Conservation (phyloP, 2,329 filamentous ascomycete species). For the Moelleriella libera region DNA sequence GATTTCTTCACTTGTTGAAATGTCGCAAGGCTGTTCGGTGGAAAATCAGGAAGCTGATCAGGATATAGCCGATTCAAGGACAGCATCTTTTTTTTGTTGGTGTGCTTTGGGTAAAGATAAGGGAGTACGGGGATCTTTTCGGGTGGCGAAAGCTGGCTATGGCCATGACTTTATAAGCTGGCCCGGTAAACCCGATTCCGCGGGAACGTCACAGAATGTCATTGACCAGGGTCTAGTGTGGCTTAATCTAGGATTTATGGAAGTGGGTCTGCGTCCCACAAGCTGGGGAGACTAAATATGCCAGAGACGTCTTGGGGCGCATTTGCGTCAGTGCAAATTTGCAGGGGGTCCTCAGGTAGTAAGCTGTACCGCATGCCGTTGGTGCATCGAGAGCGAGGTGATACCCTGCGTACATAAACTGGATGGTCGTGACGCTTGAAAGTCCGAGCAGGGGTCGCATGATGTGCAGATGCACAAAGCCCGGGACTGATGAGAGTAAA, state of each 20-base stretch:
- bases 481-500: too few relatives aligned
- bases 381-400: not conserved
- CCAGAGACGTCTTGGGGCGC: not conserved
- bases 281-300: not conserved
- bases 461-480: too few relatives aligned
- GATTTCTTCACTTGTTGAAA: too few relatives aligned
- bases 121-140: not conserved
- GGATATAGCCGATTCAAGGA: too few relatives aligned
- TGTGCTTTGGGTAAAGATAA: not conserved
- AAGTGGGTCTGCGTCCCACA: conserved; percentile 1
- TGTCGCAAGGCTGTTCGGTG: too few relatives aligned
- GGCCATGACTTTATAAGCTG: conserved; percentile 4
- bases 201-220: conserved; percentile 5
- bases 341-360: not conserved
- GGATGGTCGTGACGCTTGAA: too few relatives aligned
- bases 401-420: not conserved
- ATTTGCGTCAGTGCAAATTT: not conserved
- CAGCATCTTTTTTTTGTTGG: too few relatives aligned
- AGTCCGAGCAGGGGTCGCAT: too few relatives aligned
- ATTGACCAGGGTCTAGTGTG: conserved; percentile 3
- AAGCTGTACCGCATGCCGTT: not conserved
- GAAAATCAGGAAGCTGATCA: too few relatives aligned
- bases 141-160: conserved; percentile 4
- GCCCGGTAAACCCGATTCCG: conserved; percentile 4
- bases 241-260: not conserved